Conservation (phyloP, 768 basidiomycete species). For the Steccherinum ochraceum region DNA sequence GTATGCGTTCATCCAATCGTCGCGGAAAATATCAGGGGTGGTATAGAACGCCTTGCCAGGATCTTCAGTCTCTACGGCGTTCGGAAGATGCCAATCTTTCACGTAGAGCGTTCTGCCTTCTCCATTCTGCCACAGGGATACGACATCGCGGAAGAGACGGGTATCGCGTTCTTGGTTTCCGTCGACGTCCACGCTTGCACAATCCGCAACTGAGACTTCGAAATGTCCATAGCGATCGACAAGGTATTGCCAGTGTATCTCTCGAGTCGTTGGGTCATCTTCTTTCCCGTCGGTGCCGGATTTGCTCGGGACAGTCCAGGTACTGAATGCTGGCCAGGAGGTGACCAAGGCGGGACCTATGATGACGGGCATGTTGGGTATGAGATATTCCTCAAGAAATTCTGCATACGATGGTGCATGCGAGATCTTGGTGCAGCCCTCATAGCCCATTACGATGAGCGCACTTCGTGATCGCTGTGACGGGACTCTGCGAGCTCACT, state of each 20-base stretch:
- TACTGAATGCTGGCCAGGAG: slow-evolving; percentile 14
- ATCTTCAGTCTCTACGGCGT: slow-evolving; percentile 1
- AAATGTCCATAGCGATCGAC: slow-evolving; percentile 11
- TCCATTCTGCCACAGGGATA: slow-evolving; percentile 14
- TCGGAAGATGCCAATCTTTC: slow-evolving; percentile 25
- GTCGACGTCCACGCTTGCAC: slow-evolving; percentile 15
- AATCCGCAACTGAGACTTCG: slow-evolving; percentile 20
- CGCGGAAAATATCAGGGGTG: slow-evolving; percentile 21
- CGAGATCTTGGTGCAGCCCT: not conserved
- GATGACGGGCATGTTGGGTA: slow-evolving; percentile 19
- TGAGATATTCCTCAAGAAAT: slow-evolving; percentile 16
- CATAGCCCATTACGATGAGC: too few relatives aligned
- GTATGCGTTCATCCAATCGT: slow-evolving; percentile 27
- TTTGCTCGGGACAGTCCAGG: slow-evolving; percentile 16
- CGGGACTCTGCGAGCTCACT: too few relatives aligned
- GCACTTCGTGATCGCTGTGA: too few relatives aligned
- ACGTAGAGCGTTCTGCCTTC: slow-evolving; percentile 17
- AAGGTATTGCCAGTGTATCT: slow-evolving; percentile 18
- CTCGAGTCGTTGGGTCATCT: too few relatives aligned
- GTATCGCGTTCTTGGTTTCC: slow-evolving; percentile 18
- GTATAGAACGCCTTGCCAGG: slow-evolving; percentile 15
- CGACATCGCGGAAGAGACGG: slow-evolving; percentile 16
- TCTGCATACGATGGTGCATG: slow-evolving; percentile 12
- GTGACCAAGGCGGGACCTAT: slow-evolving; percentile 14
- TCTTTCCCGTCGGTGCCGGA: too few relatives aligned